A percentile compares a stretch with the other conserved stretches of the same genome.
Evolutionary conservation across 2,329 filamentous ascomycete genomes (phyloP).

Genomic region (Calonectria honghensis): DNA sequence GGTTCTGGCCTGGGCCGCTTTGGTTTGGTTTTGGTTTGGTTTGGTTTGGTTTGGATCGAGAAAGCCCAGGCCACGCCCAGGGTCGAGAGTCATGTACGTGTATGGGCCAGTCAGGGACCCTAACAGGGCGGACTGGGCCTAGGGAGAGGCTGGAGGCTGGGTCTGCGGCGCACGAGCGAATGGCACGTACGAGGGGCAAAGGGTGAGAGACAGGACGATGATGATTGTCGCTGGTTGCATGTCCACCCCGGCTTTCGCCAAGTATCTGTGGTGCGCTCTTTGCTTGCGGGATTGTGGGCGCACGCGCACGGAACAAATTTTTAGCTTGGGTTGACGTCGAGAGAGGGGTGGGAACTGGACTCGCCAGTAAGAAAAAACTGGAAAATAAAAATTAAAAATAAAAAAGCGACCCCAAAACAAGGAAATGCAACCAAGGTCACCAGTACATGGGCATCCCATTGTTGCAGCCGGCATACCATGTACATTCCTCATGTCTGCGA

Average conservation of each 20-base stretch:
- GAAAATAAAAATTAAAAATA: background rate
- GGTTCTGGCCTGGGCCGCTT: conserved; percentile 8
- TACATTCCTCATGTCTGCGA: conserved; percentile 23
- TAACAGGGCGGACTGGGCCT: conserved; percentile 5
- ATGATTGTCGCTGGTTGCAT: conserved; percentile 33
- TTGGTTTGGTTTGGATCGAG: conserved; percentile 18
- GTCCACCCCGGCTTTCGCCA: conserved; percentile 16
- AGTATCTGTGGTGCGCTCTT: conserved; percentile 15
- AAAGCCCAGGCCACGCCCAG: conserved; percentile 20
- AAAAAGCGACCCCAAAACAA: background rate
- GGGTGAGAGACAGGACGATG: conserved; percentile 26
- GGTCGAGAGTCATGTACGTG: conserved; percentile 22
- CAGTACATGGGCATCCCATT: conserved; percentile 14
- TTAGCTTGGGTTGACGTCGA: conserved; percentile 28
- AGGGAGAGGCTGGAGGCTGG: conserved; percentile 19
- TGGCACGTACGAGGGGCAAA: conserved; percentile 25
- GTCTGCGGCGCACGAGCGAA: conserved; percentile 16
- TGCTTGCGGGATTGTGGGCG: conserved; percentile 25
- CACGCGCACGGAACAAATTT: conserved; percentile 39
- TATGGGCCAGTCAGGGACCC: conserved; percentile 16
- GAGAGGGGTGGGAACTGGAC: conserved; percentile 14
- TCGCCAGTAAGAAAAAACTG: background rate
- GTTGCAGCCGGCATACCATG: conserved; percentile 10
- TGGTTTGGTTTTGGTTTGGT: conserved; percentile 9
- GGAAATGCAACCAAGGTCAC: background rate